Evolutionary conservation across 2,329 filamentous ascomycete species (phyloP), one percentile per base, ranked within the genome.

Genomic region (Pestalotiopsis sp.): DNA sequence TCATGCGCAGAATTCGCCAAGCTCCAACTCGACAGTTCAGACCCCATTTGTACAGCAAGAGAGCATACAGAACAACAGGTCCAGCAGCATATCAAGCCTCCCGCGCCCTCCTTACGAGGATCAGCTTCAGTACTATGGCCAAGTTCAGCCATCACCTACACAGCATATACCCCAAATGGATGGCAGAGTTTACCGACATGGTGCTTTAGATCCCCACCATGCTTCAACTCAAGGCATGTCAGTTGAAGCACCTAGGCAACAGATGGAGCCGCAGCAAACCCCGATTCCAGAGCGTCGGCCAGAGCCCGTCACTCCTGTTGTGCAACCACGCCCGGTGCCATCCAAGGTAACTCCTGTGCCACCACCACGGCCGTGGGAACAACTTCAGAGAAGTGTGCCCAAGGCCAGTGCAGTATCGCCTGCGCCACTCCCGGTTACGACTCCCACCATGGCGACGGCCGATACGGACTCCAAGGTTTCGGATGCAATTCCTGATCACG

Each of bases 311-410:
- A 61, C 58, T 35, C 58, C 58, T 58, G 39, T 69, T 68, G 40
- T 64, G 3, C 73, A 74, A 20, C 17, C 64, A 59, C 68, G 69
- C 58, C 67, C 60, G 10, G 60, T 68, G n/a, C 58, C 67, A 22
- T 52, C 17, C 52, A 78, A 70, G 62, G 72, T 74, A 64, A 77
- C 75, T 3, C 73, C 74, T 35, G 71, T 77, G 7, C 76, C 76
- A 39, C 70, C 76, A 61, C 76, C 76, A 57, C 70, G 75, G 62
- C 76, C 76, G 24, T 78, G 76, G 76, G 76, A 78, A 67, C 65
- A 71, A 35, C 22, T 77, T 44, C 73, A 72, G 38, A 76, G 73
- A 69, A 57, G 63, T 24, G 70, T 72, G 60, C 64, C 70, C 44
- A 61, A 70, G 59, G n/a, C 65, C 64, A 26, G 58, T 30, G 40